phyloP scores from a whole-genome alignment of 345 rosid genomes.

The Murraya koenigii region DNA sequence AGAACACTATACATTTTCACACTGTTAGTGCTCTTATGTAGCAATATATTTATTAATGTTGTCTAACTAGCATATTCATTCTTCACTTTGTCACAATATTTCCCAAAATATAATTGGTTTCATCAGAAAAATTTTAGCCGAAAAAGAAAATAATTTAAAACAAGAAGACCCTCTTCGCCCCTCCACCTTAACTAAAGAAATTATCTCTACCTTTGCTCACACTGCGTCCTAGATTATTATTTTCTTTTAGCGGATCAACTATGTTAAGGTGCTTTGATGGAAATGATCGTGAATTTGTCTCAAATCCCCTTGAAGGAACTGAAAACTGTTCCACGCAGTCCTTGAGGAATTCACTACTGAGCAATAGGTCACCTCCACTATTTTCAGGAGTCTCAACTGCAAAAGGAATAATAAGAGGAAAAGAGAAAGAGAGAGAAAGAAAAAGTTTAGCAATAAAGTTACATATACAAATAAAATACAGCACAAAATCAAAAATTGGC shows the following conservation, averaged over 20 bases:
- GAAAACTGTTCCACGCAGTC: conserved; percentile 55
- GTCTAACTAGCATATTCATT: background rate
- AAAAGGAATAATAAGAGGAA: conserved; percentile 12
- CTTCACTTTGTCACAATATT: background rate
- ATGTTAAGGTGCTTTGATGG: conserved; percentile 75
- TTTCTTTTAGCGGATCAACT: conserved; percentile 77
- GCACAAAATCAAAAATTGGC: background rate
- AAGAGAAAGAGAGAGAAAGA: background rate
- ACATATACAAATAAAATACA: background rate
- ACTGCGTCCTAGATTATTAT: conserved; percentile 94
- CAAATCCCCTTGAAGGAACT: conserved; percentile 60
- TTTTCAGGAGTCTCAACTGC: conserved; percentile 58
- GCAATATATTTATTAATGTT: background rate
- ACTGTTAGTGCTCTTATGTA: background rate
- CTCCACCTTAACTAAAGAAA: background rate
- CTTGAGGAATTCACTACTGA: conserved; percentile 62
- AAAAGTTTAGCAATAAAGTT: background rate
- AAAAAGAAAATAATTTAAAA: background rate
- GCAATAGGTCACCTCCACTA: conserved; percentile 54
- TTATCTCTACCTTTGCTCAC: conserved; percentile 75
- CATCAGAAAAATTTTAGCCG: background rate
- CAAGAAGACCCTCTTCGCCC: background rate
- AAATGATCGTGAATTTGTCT: conserved; percentile 53
- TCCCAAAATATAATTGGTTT: background rate
- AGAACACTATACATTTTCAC: background rate